Conservation (phyloP, 768 basidiomycete species). For the Termitomyces eurrhizus region DNA sequence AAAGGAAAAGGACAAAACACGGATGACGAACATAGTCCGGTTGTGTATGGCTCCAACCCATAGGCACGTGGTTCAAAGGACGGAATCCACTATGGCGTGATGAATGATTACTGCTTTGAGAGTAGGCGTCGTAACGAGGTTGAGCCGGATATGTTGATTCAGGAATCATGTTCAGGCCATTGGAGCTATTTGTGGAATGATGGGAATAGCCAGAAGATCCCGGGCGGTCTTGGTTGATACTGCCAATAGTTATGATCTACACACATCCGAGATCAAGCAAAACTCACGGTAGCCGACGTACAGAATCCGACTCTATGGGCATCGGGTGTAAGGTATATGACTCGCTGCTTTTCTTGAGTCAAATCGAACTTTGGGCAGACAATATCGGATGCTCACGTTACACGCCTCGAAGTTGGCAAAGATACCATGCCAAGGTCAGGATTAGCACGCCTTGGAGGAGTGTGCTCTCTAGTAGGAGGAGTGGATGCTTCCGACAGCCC, state of each 20-base stretch:
- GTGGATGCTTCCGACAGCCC: conserved; percentile 69
- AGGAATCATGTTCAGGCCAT: conserved; percentile 54
- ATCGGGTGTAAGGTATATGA: conserved; percentile 43
- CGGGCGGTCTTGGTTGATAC: conserved; percentile 26
- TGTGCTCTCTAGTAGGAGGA: conserved; percentile 64
- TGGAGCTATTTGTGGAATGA: conserved; percentile 35
- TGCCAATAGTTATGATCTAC: conserved; percentile 9
- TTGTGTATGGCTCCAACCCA: conserved; percentile 42
- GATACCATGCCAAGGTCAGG: conserved; percentile 38
- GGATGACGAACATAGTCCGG: conserved; percentile 59
- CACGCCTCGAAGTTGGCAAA: conserved; percentile 33
- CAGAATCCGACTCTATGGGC: conserved; percentile 38
- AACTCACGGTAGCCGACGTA: conserved; percentile 47
- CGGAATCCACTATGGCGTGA: conserved; percentile 49
- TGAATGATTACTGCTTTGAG: conserved; percentile 29
- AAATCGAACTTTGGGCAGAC: conserved; percentile 3
- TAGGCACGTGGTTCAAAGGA: conserved; percentile 43
- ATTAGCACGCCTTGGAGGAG: conserved; percentile 54
- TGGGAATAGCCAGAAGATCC: conserved; percentile 43
- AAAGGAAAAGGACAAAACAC: not conserved
- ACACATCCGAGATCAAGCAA: conserved; percentile 5
- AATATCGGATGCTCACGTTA: conserved; percentile 29
- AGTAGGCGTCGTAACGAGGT: conserved; percentile 52
- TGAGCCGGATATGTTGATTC: conserved; percentile 51
- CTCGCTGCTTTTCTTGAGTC: conserved; percentile 32